Conservation (phyloP, 345 rosid genomes). For the Gossypium turneri region DNA sequence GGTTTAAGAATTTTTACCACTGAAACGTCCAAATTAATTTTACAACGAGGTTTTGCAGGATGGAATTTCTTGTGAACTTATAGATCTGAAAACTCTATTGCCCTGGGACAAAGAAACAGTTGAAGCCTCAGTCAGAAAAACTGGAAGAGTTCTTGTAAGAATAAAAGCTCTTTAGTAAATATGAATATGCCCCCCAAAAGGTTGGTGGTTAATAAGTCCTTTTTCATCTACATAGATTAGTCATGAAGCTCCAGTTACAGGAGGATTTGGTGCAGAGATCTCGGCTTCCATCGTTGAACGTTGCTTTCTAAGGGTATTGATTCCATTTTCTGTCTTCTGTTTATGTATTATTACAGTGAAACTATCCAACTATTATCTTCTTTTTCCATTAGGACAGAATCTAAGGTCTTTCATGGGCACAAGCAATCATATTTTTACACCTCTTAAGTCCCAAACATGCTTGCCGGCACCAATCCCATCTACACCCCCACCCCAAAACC, state of each 20-base stretch:
- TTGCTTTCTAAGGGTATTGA: constrained; percentile 43
- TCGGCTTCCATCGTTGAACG: constrained; percentile 76
- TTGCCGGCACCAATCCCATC: background rate
- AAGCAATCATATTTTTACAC: background rate
- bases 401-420: background rate
- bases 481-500: background rate
- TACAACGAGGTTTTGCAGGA: constrained; percentile 40
- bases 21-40: background rate
- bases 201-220: background rate
- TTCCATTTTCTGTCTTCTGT: background rate
- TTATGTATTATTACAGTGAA: background rate
- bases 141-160: constrained; percentile 81
- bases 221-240: constrained; percentile 52
- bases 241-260: constrained; percentile 89
- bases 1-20: background rate
- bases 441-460: background rate
- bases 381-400: background rate
- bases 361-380: background rate
- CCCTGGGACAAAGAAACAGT: constrained; percentile 92
- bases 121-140: constrained; percentile 78
- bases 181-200: background rate
- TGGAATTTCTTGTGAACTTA: constrained; percentile 86
- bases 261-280: constrained; percentile 94
- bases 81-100: constrained; percentile 73
- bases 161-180: background rate